Conservation (phyloP, 116 monocot genomes). For the Phalaenopsis hybrid region DNA sequence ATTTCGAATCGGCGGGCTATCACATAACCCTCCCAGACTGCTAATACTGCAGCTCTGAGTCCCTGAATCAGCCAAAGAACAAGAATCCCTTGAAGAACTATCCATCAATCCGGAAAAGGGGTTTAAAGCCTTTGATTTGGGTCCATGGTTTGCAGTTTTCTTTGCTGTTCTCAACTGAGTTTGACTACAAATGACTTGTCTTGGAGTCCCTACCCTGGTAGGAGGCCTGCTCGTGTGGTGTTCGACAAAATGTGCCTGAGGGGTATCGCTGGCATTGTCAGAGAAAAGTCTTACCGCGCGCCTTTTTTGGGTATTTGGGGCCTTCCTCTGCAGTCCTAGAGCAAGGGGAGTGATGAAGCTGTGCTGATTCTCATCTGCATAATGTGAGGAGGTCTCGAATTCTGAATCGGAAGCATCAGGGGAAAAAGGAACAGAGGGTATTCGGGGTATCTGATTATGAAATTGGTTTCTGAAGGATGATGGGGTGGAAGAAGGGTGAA, state of each 20-base stretch:
- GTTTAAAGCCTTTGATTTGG: conserved; percentile 4
- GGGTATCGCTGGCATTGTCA: conserved; percentile 26
- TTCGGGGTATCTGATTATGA: background rate
- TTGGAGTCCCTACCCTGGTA: conserved; percentile 37
- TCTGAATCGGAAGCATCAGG: conserved; percentile 26
- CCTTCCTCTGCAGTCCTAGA: conserved; percentile 5
- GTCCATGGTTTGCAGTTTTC: background rate
- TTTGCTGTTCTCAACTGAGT: conserved; percentile 4
- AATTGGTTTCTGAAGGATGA: conserved; percentile 19
- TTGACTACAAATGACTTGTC: background rate
- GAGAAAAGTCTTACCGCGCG: conserved; percentile 42
- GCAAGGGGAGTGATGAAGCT: conserved; percentile 21
- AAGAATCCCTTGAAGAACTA: conserved; percentile 19
- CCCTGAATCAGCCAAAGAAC: conserved; percentile 15
- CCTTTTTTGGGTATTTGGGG: conserved; percentile 14
- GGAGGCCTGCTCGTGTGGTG: conserved; percentile 12
- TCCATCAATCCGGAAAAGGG: background rate
- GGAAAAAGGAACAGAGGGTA: conserved; percentile 20
- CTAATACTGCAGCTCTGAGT: conserved; percentile 29
- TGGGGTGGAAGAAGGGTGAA: conserved; percentile 7
- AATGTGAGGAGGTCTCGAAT: conserved; percentile 16
- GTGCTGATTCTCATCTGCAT: conserved; percentile 52
- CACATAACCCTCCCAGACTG: conserved; percentile 36
- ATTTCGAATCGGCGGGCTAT: conserved; percentile 44
- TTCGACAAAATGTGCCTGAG: conserved; percentile 4